Base-by-base conservation (phyloP, 805 yeast species). In the Yamadazyma philogaea region DNA sequence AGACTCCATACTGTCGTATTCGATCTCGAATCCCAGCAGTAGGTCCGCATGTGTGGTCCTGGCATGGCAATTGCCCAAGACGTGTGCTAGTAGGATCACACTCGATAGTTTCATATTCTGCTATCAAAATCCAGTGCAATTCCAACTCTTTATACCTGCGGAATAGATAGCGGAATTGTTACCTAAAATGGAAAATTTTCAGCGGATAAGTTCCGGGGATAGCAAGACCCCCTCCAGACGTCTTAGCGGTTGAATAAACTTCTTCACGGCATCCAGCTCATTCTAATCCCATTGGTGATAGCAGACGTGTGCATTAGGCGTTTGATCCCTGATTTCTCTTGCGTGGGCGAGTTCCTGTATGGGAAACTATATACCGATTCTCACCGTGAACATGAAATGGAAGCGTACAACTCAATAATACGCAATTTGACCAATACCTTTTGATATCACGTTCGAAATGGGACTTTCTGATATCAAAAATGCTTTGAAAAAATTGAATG, bases 391-490 rank as follows among this genome's bases (percentile, higher is more conserved):
- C 12, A 5, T 24, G 28, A 24, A 24, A 24, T 24, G 12, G n/a
- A n/a, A n/a, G n/a, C n/a, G n/a, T n/a, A n/a, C n/a, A n/a, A n/a
- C n/a, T n/a, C n/a, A n/a, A n/a, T n/a, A n/a, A n/a, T n/a, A n/a
- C n/a, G n/a, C n/a, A n/a, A n/a, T n/a, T n/a, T n/a, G n/a, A n/a
- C n/a, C n/a, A n/a, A n/a, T n/a, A n/a, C n/a, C n/a, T n/a, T n/a
- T n/a, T n/a, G n/a, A n/a, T n/a, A n/a, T n/a, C n/a, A n/a, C n/a
- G n/a, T 24, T 24, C n/a, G 26, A 17, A 26, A 59, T 59, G 64
- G 63, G 59, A 28, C 54, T 59, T 30, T 48, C 54, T n/a, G 61
- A 59, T 34, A 35, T 57, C 30, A 56, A 57, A 33, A 52, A 52
- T 18, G 60, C 54, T 2, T 17, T 59, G 19, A 52, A 52, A 32